A percentile compares a stretch with the other conserved stretches of the same genome.
Evolutionary conservation across 495 filamentous ascomycete species (phyloP).

Genomic region (Polyplosphaeria fusca): DNA sequence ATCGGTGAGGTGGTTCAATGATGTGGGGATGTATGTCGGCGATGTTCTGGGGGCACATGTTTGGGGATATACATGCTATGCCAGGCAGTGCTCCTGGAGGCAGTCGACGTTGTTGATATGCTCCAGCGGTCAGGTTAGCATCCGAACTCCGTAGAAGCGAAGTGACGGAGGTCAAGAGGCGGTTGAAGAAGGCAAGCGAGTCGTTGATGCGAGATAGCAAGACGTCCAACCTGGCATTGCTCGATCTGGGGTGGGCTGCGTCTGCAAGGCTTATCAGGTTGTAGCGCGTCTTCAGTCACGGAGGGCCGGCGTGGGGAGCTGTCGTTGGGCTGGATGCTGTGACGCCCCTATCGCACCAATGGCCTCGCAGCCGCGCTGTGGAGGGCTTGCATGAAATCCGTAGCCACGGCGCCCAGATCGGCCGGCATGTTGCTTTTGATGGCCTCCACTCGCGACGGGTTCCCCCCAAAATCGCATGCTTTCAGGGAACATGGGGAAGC

Average conservation of each 20-base stretch:
- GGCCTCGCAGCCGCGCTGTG: background rate
- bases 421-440: background rate
- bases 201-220: background rate
- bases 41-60: conserved; percentile 24
- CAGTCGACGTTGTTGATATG: no score
- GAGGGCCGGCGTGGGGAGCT: conserved; percentile 11
- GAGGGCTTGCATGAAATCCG: conserved; percentile 9
- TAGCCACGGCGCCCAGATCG: conserved; percentile 2
- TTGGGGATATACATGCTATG: conserved; percentile 19
- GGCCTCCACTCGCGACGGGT: background rate
- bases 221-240: background rate
- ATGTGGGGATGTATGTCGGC: background rate
- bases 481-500: conserved; percentile 3
- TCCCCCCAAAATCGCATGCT: background rate
- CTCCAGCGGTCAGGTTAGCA: no score
- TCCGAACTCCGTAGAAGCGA: background rate
- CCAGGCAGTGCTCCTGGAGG: background rate
- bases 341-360: conserved; percentile 19
- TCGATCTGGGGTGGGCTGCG: background rate
- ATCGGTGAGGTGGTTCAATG: conserved; percentile 8
- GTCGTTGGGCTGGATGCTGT: background rate
- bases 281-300: background rate
- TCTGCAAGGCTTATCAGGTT: conserved; percentile 16
- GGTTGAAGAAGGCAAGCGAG: background rate
- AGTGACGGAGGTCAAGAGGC: conserved; percentile 4